A percentile compares a stretch with the other conserved stretches of the same genome.
Evolutionary conservation across 2,329 filamentous ascomycete genomes (phyloP).

Genomic region (Colletotrichum sojae): DNA sequence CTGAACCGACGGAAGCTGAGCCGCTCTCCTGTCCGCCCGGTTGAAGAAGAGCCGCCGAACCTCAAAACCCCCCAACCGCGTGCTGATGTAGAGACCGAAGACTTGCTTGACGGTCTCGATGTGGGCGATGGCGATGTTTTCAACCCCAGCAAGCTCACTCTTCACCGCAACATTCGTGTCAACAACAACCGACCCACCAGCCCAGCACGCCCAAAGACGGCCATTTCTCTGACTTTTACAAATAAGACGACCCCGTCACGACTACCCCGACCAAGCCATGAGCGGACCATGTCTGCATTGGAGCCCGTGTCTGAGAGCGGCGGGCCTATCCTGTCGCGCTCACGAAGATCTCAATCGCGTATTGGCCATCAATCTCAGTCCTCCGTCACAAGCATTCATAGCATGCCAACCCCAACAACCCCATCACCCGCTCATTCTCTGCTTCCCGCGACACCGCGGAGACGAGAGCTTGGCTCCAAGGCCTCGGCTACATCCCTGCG

Average conservation of each 20-base stretch:
- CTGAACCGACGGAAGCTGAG: constrained; percentile 79
- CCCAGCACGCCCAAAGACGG: constrained; percentile 79
- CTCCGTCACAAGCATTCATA: constrained; percentile 75
- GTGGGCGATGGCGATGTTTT: constrained; percentile 88
- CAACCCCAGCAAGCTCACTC: constrained; percentile 82
- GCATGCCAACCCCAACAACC: constrained; percentile 73
- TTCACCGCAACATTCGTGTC: constrained; percentile 93
- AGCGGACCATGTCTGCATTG: constrained; percentile 76
- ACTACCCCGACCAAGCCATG: constrained; percentile 83
- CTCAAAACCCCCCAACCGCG: constrained; percentile 50
- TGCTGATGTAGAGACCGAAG: constrained; percentile 71
- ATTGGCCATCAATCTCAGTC: constrained; percentile 79
- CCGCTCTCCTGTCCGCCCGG: constrained; percentile 66
- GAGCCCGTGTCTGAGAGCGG: constrained; percentile 95
- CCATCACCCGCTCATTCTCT: constrained; percentile 68
- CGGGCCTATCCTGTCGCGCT: constrained; percentile 72
- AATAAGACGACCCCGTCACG: constrained; percentile 82
- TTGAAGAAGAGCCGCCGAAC: constrained; percentile 53
- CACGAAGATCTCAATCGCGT: constrained; percentile 76
- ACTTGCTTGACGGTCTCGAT: constrained; percentile 89
- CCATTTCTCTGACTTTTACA: constrained; percentile 92
- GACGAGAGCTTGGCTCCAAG: constrained; percentile 71
- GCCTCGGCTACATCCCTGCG: constrained; percentile 68
- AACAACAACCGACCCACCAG: constrained; percentile 80
- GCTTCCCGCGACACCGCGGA: constrained; percentile 71